Percentiles rank a stretch among this genome's conserved stretches.
Evolutionary conservation across 805 yeast genomes (phyloP).

Genomic region (Ogataea zsoltii): DNA sequence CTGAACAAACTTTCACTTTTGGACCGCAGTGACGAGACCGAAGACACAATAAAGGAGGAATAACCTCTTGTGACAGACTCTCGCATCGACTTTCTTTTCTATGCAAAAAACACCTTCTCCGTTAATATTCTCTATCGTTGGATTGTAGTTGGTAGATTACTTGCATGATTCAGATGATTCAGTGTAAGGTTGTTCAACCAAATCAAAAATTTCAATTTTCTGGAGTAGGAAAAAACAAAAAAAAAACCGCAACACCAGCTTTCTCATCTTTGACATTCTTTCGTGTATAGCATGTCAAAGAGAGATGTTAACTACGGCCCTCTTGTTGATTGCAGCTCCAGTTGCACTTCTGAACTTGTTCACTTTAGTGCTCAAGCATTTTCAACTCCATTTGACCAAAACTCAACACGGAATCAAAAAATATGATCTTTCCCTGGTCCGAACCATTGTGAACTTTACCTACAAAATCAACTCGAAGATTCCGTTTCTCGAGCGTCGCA

Average conservation of each 20-base stretch:
- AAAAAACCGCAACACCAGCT: no score
- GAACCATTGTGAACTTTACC: constrained; percentile 10
- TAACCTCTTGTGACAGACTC: not conserved
- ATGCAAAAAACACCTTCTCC: no score
- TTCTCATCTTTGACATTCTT: no score
- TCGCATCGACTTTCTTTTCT: not conserved
- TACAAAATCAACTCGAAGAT: constrained; percentile 14
- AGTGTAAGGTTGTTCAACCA: no score
- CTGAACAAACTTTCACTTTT: constrained; percentile 7
- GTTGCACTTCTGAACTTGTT: constrained; percentile 3
- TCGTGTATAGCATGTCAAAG: not conserved
- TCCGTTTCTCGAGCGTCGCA: constrained; percentile 3
- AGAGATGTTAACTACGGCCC: not conserved
- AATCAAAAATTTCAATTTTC: no score
- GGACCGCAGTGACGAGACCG: constrained; percentile 1
- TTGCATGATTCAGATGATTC: no score
- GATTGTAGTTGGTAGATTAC: no score
- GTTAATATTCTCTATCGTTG: no score
- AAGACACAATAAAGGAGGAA: not conserved
- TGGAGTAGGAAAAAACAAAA: no score
- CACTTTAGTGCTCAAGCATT: constrained; percentile 3
- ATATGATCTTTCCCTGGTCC: constrained; percentile 6
- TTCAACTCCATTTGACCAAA: constrained; percentile 16
- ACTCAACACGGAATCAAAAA: constrained; percentile 13
- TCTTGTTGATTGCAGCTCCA: not conserved